These are phyloP conservation scores for Pyropia haitanensis DNA, from an alignment of 23 red algal species.

Conservation along the genomic window DNA sequence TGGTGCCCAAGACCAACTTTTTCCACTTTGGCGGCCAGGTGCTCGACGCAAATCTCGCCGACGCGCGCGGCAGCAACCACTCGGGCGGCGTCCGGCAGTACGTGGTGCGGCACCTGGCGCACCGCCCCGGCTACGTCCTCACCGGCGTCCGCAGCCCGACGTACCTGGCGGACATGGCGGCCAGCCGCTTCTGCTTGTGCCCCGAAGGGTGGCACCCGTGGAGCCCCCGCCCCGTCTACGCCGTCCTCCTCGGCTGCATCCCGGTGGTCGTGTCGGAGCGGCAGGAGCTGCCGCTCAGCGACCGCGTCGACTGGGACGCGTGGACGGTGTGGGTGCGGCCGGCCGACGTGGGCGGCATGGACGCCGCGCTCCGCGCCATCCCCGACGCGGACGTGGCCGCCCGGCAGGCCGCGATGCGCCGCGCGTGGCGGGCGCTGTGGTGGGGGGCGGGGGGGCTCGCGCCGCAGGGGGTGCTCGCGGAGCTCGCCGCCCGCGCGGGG, in stretches of 20 bases:
- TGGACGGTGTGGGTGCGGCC: conserved; percentile 50
- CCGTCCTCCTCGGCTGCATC: conserved; percentile 42
- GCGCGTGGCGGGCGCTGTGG: conserved; percentile 46
- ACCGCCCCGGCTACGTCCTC: conserved; percentile 27
- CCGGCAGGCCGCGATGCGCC: conserved; percentile 10
- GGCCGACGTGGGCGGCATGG: conserved; percentile 12
- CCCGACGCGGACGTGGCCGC: conserved; percentile 25
- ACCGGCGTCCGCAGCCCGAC: conserved; percentile 29
- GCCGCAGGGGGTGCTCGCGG: too few species aligned
- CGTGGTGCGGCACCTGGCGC: conserved; percentile 10
- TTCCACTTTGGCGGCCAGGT: conserved; percentile 10
- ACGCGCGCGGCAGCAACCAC: conserved; percentile 43
- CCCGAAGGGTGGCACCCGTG: conserved; percentile 76
- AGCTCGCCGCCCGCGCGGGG: too few species aligned
- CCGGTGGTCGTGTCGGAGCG: conserved; percentile 54
- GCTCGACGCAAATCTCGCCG: conserved; percentile 7
- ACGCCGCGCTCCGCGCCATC: conserved; percentile 24
- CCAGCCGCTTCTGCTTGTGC: conserved; percentile 29
- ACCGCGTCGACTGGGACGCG: conserved; percentile 41
- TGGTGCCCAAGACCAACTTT: too few species aligned
- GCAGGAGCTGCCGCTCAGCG: conserved; percentile 43
- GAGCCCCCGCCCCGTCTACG: conserved; percentile 54
- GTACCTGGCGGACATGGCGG: conserved; percentile 46
- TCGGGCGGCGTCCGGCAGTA: conserved; percentile 51
- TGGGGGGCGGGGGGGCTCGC: conserved; percentile 1